Percentiles rank a stretch among this genome's conserved stretches.
These are phyloP conservation scores for Salvia miltiorrhiza DNA, from an alignment of 257 asterid species.

Conservation along the genomic window DNA sequence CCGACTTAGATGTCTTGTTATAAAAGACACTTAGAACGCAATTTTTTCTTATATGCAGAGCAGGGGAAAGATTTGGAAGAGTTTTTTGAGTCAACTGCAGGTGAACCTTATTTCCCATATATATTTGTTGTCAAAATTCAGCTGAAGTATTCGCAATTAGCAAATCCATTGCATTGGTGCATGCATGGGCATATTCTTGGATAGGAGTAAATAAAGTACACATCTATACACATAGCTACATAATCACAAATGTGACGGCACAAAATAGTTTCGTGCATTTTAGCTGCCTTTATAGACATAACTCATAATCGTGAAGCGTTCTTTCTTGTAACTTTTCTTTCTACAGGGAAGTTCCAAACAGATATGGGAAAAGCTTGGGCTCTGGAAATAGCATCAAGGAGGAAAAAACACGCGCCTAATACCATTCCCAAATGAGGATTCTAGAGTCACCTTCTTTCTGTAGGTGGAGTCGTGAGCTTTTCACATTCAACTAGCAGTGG, in stretches of 20 bases:
- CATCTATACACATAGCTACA: background rate
- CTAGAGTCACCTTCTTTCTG: background rate
- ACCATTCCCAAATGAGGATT: background rate
- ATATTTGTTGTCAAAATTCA: background rate
- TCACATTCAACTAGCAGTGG: background rate
- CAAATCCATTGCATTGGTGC: background rate
- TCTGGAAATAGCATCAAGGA: conserved; percentile 75
- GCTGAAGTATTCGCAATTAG: background rate
- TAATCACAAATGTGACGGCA: background rate
- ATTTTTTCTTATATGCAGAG: conserved; percentile 44
- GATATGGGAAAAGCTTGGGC: conserved; percentile 96
- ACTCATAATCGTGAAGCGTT: background rate
- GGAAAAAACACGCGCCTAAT: conserved; percentile 33
- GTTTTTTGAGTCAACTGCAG: conserved; percentile 90
- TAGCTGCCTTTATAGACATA: background rate
- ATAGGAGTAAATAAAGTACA: background rate
- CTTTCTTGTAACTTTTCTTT: background rate
- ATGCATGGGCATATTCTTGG: background rate
- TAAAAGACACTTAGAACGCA: conserved; percentile 5
- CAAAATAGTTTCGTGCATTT: background rate
- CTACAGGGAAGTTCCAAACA: conserved; percentile 87
- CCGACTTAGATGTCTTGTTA: background rate
- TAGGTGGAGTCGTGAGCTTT: background rate
- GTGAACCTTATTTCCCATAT: conserved; percentile 28
- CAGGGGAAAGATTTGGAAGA: conserved; percentile 86